Conservation (phyloP, 805 yeast species). For the Lipomyces spencermartinsiae region DNA sequence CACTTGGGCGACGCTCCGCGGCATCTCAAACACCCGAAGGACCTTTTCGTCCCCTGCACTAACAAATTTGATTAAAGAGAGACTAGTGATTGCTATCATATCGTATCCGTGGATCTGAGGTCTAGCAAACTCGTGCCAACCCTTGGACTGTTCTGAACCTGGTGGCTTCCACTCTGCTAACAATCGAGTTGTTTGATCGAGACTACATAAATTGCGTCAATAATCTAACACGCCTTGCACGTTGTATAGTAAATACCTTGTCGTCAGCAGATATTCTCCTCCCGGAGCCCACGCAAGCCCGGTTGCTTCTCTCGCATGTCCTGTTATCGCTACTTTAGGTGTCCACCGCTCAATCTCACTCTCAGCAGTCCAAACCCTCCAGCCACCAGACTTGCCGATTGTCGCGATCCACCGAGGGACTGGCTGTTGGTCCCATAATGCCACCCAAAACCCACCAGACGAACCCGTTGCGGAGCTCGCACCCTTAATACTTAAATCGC, state of each 20-base stretch:
- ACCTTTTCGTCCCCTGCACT: conserved; percentile 97
- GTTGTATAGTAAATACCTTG: conserved; percentile 9
- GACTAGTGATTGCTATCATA: conserved; percentile 77
- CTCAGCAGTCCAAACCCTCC: conserved; percentile 70
- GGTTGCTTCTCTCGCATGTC: conserved; percentile 75
- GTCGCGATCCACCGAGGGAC: conserved; percentile 60
- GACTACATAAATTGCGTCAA: conserved; percentile 69
- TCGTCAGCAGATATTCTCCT: conserved; percentile 39
- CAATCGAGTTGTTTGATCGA: conserved; percentile 92
- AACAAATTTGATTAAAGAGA: conserved; percentile 69
- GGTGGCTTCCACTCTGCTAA: conserved; percentile 66
- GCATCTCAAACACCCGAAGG: conserved; percentile 85
- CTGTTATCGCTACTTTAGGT: conserved; percentile 65
- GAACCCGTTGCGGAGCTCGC: conserved; percentile 99
- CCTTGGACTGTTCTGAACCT: conserved; percentile 43
- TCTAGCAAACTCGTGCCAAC: conserved; percentile 93
- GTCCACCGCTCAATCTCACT: conserved; percentile 51
- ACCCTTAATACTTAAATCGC: conserved; percentile 93
- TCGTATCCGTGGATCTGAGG: conserved; percentile 99
- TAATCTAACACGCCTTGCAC: conserved; percentile 43
- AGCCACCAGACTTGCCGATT: conserved; percentile 90
- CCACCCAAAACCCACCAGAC: conserved; percentile 72
- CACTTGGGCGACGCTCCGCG: conserved; percentile 73
- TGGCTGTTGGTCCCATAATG: conserved; percentile 64
- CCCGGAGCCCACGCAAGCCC: conserved; percentile 70